Conservation (phyloP, 2,329 filamentous ascomycete species). For the Emergomyces pasteurianus region DNA sequence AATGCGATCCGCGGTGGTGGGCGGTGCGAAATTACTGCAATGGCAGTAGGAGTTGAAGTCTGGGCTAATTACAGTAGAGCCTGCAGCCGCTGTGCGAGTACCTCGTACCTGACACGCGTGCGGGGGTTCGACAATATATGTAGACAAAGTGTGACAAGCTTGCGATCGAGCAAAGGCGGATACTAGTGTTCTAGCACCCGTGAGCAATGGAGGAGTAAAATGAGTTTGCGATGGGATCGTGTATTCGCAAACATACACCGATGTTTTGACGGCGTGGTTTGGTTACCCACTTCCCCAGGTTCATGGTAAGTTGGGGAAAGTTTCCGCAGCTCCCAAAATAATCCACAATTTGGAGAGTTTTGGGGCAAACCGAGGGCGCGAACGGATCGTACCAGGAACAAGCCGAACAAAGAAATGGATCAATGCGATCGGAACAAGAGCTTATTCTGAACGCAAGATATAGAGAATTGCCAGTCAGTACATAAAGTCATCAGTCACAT, state of each 20-base stretch:
- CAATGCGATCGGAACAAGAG: not conserved
- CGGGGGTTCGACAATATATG: not conserved
- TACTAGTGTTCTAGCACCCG: not conserved
- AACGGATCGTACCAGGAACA: not conserved
- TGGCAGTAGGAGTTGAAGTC: not conserved
- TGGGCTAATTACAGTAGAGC: not conserved
- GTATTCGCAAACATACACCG: not conserved
- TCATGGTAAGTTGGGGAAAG: constrained; percentile 2
- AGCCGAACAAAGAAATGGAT: not conserved
- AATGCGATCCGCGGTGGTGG: not conserved
- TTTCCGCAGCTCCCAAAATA: not conserved
- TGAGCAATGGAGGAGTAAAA: not conserved
- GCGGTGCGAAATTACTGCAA: not conserved
- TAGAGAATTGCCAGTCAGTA: not conserved
- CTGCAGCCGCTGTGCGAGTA: not conserved
- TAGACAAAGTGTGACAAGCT: not conserved
- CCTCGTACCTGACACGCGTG: not conserved
- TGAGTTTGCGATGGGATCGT: not conserved
- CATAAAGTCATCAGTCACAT: not conserved
- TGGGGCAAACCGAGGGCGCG: not conserved
- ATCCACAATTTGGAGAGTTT: not conserved
- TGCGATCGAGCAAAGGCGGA: not conserved
- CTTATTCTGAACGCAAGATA: not conserved
- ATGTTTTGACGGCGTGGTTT: not conserved
- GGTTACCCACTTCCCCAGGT: not conserved